phyloP scores from a whole-genome alignment of 352 stramenopile species.

The Phytophthora sp. region DNA sequence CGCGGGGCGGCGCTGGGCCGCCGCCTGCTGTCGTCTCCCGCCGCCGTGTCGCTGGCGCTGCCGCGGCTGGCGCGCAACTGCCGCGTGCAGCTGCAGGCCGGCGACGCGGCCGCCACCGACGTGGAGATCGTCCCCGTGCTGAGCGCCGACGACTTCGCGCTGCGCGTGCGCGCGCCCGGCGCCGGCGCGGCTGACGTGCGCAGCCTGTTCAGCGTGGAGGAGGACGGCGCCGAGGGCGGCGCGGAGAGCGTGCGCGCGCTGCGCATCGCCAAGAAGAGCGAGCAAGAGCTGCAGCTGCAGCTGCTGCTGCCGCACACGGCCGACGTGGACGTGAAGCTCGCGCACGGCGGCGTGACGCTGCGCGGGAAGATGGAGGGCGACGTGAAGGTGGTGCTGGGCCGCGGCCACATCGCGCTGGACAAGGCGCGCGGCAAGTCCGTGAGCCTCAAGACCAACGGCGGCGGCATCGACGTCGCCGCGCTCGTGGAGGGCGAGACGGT shows the following conservation, averaged over 20 bases:
- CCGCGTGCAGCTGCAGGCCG: constrained; percentile 49
- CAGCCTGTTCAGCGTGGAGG: constrained; percentile 31
- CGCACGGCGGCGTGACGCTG: constrained; percentile 51
- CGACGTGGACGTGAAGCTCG: constrained; percentile 54
- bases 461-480: constrained; percentile 43
- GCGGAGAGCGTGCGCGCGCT: constrained; percentile 11
- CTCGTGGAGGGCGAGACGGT: constrained; percentile 72
- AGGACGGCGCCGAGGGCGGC: constrained; percentile 17
- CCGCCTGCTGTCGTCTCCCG: background rate
- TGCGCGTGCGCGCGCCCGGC: constrained; percentile 29
- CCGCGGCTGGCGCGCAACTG: constrained; percentile 47
- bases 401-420: constrained; percentile 62
- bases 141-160: constrained; percentile 51
- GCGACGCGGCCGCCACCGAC: constrained; percentile 32
- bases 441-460: constrained; percentile 70
- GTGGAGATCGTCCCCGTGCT: constrained; percentile 62
- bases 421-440: constrained; percentile 70
- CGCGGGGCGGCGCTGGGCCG: background rate
- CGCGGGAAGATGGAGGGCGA: constrained; percentile 78
- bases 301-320: constrained; percentile 49
- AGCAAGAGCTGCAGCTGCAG: constrained; percentile 21
- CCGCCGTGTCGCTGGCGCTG: constrained; percentile 28
- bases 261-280: constrained; percentile 37
- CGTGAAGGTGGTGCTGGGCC: constrained; percentile 61
- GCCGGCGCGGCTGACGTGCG: background rate